These are phyloP conservation scores for Stereocaulon alpinum DNA, from an alignment of 495 filamentous ascomycete species.

Conservation along the genomic window DNA sequence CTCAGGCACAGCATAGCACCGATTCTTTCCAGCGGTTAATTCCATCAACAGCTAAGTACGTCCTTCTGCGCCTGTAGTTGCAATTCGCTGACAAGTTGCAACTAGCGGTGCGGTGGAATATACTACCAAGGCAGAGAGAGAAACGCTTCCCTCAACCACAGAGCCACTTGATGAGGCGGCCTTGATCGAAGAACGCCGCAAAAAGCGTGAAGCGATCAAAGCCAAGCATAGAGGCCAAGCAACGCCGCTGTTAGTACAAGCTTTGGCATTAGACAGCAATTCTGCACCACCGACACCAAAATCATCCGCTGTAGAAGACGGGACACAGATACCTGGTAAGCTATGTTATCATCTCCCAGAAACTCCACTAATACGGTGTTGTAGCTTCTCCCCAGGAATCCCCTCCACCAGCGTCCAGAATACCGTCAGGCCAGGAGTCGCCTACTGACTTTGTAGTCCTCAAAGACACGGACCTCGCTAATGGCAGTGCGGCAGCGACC, in stretches of 20 bases:
- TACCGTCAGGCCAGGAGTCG: slow-evolving; percentile 37
- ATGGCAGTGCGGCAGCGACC: slow-evolving; percentile 41
- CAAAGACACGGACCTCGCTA: slow-evolving; percentile 57
- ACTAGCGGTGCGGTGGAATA: slow-evolving; percentile 6
- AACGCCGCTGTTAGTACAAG: slow-evolving; percentile 67
- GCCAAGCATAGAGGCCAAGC: slow-evolving; percentile 68
- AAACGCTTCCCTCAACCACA: slow-evolving; percentile 34
- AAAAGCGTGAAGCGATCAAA: slow-evolving; percentile 76
- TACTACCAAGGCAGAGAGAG: slow-evolving; percentile 22
- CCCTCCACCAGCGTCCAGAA: slow-evolving; percentile 38
- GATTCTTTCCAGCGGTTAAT: slow-evolving; percentile 14
- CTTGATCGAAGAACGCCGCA: slow-evolving; percentile 76
- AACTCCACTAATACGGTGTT: not conserved
- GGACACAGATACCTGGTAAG: slow-evolving; percentile 20
- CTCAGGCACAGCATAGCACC: slow-evolving; percentile 43
- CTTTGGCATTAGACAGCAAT: slow-evolving; percentile 53
- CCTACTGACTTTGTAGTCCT: slow-evolving; percentile 45
- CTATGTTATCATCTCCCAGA: not conserved
- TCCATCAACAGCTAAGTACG: slow-evolving; percentile 35
- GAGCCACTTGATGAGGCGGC: slow-evolving; percentile 57
- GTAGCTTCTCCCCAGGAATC: slow-evolving; percentile 26
- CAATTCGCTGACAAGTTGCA: slow-evolving; percentile 11
- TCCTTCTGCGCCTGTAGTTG: slow-evolving; percentile 11
- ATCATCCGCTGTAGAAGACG: slow-evolving; percentile 10
- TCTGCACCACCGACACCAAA: slow-evolving; percentile 44